phyloP scores from a whole-genome alignment of 129 eudicot genomes.

The Flaveria bidentis region DNA sequence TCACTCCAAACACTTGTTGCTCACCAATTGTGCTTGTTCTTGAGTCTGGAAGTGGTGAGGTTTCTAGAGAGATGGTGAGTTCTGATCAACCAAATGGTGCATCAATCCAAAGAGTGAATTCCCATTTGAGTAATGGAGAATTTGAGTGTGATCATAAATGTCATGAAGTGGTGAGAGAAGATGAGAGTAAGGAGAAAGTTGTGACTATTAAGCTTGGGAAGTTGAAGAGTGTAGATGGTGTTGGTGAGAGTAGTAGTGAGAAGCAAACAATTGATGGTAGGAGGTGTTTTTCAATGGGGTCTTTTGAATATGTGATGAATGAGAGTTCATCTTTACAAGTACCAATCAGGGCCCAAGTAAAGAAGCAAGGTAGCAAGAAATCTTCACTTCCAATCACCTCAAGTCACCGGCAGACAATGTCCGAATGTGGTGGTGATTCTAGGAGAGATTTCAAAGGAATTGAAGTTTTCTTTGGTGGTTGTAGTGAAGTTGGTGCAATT shows the following conservation, averaged over 20 bases:
- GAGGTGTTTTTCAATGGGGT: conserved; percentile 91
- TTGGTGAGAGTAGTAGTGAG: conserved; percentile 23
- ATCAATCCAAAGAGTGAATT: conserved; percentile 39
- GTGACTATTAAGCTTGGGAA: conserved; percentile 77
- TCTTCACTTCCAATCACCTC: conserved; percentile 46
- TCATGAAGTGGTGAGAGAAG: conserved; percentile 30
- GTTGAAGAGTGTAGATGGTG: conserved; percentile 55
- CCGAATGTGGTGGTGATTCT: conserved; percentile 78
- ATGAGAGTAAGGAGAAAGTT: conserved; percentile 52
- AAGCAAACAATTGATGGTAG: conserved; percentile 52
- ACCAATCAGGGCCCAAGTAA: conserved; percentile 59
- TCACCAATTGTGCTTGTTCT: conserved; percentile 55
- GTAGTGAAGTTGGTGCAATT: conserved; percentile 12
- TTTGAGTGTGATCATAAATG: conserved; percentile 22
- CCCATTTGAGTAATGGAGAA: conserved; percentile 48
- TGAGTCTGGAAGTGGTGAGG: conserved; percentile 39
- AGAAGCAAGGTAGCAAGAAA: conserved; percentile 55
- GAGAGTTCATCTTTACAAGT: conserved; percentile 65
- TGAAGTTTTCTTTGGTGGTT: conserved; percentile 12
- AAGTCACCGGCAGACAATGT: conserved; percentile 55
- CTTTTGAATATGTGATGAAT: conserved; percentile 86
- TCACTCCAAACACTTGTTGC: conserved; percentile 28
- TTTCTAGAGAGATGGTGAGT: conserved; percentile 53
- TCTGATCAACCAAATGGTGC: conserved; percentile 22
- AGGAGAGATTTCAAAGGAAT: conserved; percentile 54